Percentiles rank a stretch among this genome's conserved stretches.
Evolutionary conservation across 2,329 filamentous ascomycete genomes (phyloP).

Genomic region (Aspergillus sergii): DNA sequence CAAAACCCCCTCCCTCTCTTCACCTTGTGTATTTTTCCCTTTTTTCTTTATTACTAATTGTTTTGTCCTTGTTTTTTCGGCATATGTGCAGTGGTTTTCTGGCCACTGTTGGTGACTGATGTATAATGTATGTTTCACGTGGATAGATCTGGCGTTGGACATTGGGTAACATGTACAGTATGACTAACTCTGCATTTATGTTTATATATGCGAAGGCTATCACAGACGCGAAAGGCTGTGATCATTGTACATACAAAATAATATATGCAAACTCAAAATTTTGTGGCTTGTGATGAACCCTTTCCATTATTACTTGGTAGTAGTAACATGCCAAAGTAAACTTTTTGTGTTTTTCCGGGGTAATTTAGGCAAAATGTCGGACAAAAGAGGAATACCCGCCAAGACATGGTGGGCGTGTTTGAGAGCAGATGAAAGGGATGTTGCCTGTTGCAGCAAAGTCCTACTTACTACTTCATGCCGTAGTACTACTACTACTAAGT

Average conservation of each 20-base stretch:
- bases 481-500: neutral
- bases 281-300: neutral
- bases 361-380: slow-evolving; percentile 15
- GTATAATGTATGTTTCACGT: neutral
- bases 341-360: slow-evolving; percentile 5
- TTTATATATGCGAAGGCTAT: neutral
- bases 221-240: neutral
- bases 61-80: neutral
- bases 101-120: neutral
- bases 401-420: neutral
- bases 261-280: neutral
- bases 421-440: neutral
- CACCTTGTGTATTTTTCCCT: neutral
- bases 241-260: neutral
- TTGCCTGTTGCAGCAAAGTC: neutral
- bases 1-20: neutral
- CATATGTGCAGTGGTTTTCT: neutral
- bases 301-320: neutral
- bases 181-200: neutral
- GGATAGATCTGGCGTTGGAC: neutral
- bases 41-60: neutral
- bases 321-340: neutral
- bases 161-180: neutral
- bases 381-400: neutral
- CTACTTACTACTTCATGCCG: neutral